Conservation (phyloP, 805 yeast genomes). For the Saccharomyces eubayanus region DNA sequence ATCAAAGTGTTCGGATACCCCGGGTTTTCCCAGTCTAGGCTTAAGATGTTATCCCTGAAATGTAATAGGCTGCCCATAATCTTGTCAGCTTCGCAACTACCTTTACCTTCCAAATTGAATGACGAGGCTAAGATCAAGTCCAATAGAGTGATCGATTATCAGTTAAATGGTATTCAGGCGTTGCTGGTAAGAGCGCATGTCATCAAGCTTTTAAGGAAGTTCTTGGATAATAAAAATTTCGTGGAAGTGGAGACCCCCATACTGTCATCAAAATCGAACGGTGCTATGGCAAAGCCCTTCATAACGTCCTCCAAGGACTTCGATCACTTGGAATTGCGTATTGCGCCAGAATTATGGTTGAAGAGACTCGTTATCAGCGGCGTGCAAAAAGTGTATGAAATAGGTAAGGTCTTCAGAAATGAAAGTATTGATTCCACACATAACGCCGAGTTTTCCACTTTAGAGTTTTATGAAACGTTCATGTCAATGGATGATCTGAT, state of each 20-base stretch:
- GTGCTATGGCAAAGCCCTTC: slow-evolving; percentile 92
- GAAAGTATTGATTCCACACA: slow-evolving; percentile 92
- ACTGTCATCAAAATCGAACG: slow-evolving; percentile 62
- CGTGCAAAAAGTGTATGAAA: slow-evolving; percentile 76
- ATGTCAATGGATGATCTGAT: slow-evolving; percentile 61
- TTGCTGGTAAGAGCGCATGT: slow-evolving; percentile 48
- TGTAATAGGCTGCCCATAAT: slow-evolving; percentile 41
- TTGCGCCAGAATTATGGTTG: slow-evolving; percentile 94
- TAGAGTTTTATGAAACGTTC: slow-evolving; percentile 80
- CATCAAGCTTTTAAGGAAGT: slow-evolving; percentile 47
- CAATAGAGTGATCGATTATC: slow-evolving; percentile 66
- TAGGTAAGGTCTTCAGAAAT: slow-evolving; percentile 79
- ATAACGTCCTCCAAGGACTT: slow-evolving; percentile 38
- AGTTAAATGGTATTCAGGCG: slow-evolving; percentile 45
- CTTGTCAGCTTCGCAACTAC: slow-evolving; percentile 61
- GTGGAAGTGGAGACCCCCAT: slow-evolving; percentile 88
- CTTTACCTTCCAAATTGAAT: slow-evolving; percentile 55
- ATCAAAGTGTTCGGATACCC: slow-evolving; percentile 62
- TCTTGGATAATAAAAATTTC: slow-evolving; percentile 47
- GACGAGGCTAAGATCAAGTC: slow-evolving; percentile 51
- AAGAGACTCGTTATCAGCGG: slow-evolving; percentile 79
- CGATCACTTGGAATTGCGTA: slow-evolving; percentile 52
- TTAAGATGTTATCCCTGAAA: slow-evolving; percentile 39
- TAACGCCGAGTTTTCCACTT: slow-evolving; percentile 86
- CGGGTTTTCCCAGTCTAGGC: slow-evolving; percentile 48